Evolutionary conservation across 1,284 basidiomycete genomes (phyloP), one percentile per base, ranked within the genome.

Genomic region (Mycena citricolor): DNA sequence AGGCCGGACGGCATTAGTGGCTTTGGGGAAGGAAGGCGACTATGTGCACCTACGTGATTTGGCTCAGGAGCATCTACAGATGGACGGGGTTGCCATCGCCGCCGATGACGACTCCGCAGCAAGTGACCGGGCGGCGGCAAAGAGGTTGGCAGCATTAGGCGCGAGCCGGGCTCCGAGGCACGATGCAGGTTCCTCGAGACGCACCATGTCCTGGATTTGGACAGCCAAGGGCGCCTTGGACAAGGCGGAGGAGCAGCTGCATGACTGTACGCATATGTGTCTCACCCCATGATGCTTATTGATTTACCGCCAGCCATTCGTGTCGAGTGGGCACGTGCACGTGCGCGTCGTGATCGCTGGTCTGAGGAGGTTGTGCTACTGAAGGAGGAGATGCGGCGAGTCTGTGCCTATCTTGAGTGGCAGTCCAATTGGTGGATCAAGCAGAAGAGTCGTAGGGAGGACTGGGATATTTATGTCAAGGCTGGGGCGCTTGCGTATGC

Each of bases 121-220:
- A n/a, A 7, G 32, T 5, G 46, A 48, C 17, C 16, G 21, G 11
- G 40, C 33, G 4, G 34, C 40, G 3, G 24, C 30, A 3, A 38
- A 48, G 12, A 43, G 39, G 22, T 23, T 48, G 11, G 34, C 20
- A 19, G 20, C 36, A 5, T 14, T 25, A 5, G 36, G 36, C 6
- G 19, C 45, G 1, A 30, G 41, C 7, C 39, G 29, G 23, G 22
- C n/a, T n/a, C n/a, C 13, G 8, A 33, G 10, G 36, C 36, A 8
- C 36, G 22, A 26, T n/a, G 36, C 21, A 26, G 23, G n/a, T n/a
- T n/a, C n/a, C 6, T 25, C 36, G 12, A 24, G 24, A 17, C 36
- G 17, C 4, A 29, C 19, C 5, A 10, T 44, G 5, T 38, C 42
- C 5, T 39, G 43, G 34, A 38, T 37, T 14, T 39, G 43, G 43